A percentile compares a stretch with the other conserved stretches of the same genome.
Evolutionary conservation across 139 green algal genomes (phyloP).

Genomic region (Haematococcus lacustris): DNA sequence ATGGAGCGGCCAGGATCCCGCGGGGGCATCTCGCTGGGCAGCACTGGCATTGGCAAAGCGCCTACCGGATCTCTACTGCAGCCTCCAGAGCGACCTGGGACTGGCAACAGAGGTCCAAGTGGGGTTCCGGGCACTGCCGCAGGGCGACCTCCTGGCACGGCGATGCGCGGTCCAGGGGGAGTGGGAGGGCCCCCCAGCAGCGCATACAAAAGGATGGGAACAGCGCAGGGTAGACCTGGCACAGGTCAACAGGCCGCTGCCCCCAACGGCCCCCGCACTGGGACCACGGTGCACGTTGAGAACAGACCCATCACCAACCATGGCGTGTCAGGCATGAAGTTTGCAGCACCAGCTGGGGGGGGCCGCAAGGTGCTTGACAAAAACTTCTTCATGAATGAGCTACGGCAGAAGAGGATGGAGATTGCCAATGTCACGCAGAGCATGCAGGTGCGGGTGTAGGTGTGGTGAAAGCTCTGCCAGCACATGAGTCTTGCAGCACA

Average conservation of each 20-base stretch:
- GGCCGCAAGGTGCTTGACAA: conserved; percentile 62
- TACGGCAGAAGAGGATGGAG: conserved; percentile 60
- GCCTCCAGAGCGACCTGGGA: conserved; percentile 21
- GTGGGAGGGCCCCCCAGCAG: conserved; percentile 22
- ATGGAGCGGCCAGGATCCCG: conserved; percentile 33
- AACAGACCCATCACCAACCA: conserved; percentile 40
- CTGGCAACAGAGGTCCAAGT: conserved; percentile 11
- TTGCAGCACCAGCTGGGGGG: not conserved
- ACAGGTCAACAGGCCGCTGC: conserved; percentile 15
- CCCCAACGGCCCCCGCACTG: conserved; percentile 10
- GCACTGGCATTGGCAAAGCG: conserved; percentile 18
- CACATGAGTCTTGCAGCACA: no score
- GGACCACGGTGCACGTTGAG: conserved; percentile 27
- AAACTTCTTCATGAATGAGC: conserved; percentile 58
- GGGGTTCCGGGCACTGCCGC: not conserved
- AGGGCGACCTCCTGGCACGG: conserved; percentile 10
- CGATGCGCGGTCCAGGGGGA: conserved; percentile 6
- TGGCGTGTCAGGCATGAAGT: conserved; percentile 34
- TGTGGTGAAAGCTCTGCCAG: no score
- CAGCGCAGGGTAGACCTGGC: conserved; percentile 19
- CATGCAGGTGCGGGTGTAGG: conserved; percentile 37
- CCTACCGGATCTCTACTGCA: conserved; percentile 20
- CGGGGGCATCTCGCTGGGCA: conserved; percentile 2
- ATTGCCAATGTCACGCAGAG: conserved; percentile 43
- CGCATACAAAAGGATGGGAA: conserved; percentile 35